Percentiles rank a stretch among this genome's conserved stretches.
Conservation (phyloP, 2,329 filamentous ascomycete species). For the Fusarium torulosum region DNA sequence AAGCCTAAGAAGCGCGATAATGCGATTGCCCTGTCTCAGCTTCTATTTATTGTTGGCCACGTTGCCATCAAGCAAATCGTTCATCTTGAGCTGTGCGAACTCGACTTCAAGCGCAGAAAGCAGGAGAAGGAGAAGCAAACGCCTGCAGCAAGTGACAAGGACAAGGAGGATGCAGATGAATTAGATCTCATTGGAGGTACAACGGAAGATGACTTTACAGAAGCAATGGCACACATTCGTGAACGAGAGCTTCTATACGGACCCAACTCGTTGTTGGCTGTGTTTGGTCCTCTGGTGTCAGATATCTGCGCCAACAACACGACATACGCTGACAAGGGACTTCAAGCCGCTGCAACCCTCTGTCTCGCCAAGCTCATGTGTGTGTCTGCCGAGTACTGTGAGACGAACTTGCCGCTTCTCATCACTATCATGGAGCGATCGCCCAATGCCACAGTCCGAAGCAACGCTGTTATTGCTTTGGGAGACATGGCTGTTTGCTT, state of each 20-base stretch:
- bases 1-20: slow-evolving; percentile 71
- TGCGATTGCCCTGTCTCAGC: slow-evolving; percentile 84
- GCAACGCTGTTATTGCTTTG: slow-evolving; percentile 95
- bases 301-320: slow-evolving; percentile 97
- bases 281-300: slow-evolving; percentile 90
- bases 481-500: slow-evolving; percentile 99
- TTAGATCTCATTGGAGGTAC: slow-evolving; percentile 97
- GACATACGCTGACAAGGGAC: slow-evolving; percentile 86
- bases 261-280: slow-evolving; percentile 83
- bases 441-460: slow-evolving; percentile 89
- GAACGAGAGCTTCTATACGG: slow-evolving; percentile 88
- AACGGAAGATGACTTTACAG: slow-evolving; percentile 92
- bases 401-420: slow-evolving; percentile 88
- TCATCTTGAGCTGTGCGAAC: slow-evolving; percentile 95
- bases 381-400: slow-evolving; percentile 95
- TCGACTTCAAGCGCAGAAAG: slow-evolving; percentile 97
- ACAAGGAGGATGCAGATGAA: slow-evolving; percentile 81
- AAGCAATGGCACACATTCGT: slow-evolving; percentile 85
- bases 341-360: slow-evolving; percentile 92
- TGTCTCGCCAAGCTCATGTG: slow-evolving; percentile 99
- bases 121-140: slow-evolving; percentile 83
- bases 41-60: slow-evolving; percentile 95
- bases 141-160: slow-evolving; percentile 62
- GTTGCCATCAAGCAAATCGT: slow-evolving; percentile 99
- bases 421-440: slow-evolving; percentile 99